Percentiles rank a stretch among this genome's conserved stretches.
phyloP scores from a whole-genome alignment of 1,284 basidiomycete species.

The Heterobasidion irregulare region DNA sequence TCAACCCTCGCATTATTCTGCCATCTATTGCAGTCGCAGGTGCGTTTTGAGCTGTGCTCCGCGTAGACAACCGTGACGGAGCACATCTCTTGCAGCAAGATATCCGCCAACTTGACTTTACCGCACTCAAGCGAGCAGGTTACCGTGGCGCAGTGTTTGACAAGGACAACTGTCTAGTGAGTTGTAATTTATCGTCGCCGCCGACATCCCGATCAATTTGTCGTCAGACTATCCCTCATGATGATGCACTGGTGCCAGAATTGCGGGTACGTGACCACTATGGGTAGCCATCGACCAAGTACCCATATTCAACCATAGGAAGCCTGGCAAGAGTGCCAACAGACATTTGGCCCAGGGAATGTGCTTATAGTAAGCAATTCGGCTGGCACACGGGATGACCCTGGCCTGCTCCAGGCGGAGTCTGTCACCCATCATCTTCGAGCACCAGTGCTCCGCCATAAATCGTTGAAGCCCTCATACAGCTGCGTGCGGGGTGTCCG shows the following conservation, averaged over 20 bases:
- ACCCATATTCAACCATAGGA: conserved; percentile 29
- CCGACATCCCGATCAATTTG: not conserved
- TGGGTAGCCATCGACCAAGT: not conserved
- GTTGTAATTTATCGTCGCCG: conserved; percentile 17
- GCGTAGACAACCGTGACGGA: not conserved
- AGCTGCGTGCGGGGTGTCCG: conserved; percentile 65
- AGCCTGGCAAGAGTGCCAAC: conserved; percentile 72
- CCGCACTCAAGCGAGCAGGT: conserved; percentile 66
- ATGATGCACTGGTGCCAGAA: conserved; percentile 67
- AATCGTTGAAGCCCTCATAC: conserved; percentile 68
- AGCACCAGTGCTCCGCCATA: conserved; percentile 79
- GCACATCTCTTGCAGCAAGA: conserved; percentile 44
- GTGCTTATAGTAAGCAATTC: conserved; percentile 93
- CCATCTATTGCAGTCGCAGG: conserved; percentile 72
- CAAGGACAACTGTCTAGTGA: conserved; percentile 94
- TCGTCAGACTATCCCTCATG: conserved; percentile 65
- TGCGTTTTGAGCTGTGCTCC: conserved; percentile 21
- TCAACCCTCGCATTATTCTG: conserved; percentile 67
- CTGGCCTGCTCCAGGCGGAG: conserved; percentile 70
- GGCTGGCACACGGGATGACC: conserved; percentile 77
- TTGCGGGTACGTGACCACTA: conserved; percentile 38
- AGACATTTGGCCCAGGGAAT: conserved; percentile 70
- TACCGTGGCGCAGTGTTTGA: conserved; percentile 89
- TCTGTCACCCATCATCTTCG: conserved; percentile 71
- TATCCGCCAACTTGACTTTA: conserved; percentile 84